Percentiles rank a stretch among this genome's conserved stretches.
Evolutionary conservation across 805 yeast species (phyloP).

Genomic region (Pichia californica): DNA sequence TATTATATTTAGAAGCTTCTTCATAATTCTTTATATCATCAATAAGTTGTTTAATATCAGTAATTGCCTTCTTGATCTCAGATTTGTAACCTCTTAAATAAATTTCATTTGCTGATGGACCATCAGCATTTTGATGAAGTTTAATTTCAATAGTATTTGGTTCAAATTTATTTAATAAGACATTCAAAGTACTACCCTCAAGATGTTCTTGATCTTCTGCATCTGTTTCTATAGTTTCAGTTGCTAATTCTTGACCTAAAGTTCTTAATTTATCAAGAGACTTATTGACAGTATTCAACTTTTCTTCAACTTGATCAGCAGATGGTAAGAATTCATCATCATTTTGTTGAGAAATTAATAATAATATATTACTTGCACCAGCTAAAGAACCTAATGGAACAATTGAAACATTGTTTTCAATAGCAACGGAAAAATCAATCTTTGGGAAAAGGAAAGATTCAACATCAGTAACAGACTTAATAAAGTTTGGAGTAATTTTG

Average conservation of each 20-base stretch:
- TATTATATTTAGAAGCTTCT: conserved; percentile 33
- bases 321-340: conserved; percentile 73
- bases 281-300: conserved; percentile 47
- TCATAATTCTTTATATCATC: conserved; percentile 38
- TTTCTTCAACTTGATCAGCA: conserved; percentile 47
- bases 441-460: conserved; percentile 51
- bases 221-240: conserved; percentile 46
- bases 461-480: conserved; percentile 54
- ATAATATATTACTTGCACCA: conserved; percentile 38
- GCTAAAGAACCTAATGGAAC: conserved; percentile 52
- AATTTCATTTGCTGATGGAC: conserved; percentile 43
- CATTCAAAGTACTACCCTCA: conserved; percentile 50
- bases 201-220: conserved; percentile 51
- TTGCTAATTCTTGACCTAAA: conserved; percentile 46
- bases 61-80: conserved; percentile 50
- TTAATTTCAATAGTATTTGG: conserved; percentile 36
- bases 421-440: conserved; percentile 39
- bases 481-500: conserved; percentile 58
- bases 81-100: conserved; percentile 62
- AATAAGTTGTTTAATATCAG: conserved; percentile 47
- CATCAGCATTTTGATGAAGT: conserved; percentile 39
- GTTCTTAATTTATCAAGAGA: conserved; percentile 54
- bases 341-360: conserved; percentile 47
- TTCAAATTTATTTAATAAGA: conserved; percentile 28
- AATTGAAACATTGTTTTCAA: conserved; percentile 43